These are phyloP conservation scores for Eimeria praecox DNA, from an alignment of 169 alveolate species.

Conservation along the genomic window DNA sequence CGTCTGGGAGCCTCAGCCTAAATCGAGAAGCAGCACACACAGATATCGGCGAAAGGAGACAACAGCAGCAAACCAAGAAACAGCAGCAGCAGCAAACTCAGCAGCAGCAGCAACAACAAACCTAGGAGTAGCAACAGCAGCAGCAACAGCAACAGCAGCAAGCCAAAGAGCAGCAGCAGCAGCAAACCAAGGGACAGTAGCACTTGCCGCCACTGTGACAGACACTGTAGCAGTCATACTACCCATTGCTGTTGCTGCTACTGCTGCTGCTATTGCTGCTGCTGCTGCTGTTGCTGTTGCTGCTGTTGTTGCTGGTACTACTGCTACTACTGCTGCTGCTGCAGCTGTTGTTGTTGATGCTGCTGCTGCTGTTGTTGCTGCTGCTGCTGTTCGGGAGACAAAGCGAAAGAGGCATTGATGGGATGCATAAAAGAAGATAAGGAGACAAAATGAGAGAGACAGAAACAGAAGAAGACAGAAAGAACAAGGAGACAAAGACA, in stretches of 20 bases:
- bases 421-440: too few relatives aligned
- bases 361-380: not conserved
- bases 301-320: not conserved
- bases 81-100: too few relatives aligned
- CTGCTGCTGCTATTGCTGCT: not conserved
- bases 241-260: not conserved
- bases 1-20: not conserved
- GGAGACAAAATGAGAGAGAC: not conserved
- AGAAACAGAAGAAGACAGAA: not conserved
- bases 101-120: not conserved
- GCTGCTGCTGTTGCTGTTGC: not conserved
- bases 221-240: not conserved
- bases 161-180: not conserved
- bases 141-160: not conserved
- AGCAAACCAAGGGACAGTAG: not conserved
- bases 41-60: not conserved
- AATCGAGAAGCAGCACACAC: not conserved
- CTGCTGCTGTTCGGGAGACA: not conserved
- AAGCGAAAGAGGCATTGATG: not conserved
- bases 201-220: not conserved
- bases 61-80: not conserved
- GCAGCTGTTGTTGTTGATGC: not conserved
- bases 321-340: too few relatives aligned
- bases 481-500: not conserved
- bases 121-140: not conserved